Evolutionary conservation across 345 rosid species (phyloP), one percentile per base, ranked within the genome.

Genomic region (Eutrema japonicum): DNA sequence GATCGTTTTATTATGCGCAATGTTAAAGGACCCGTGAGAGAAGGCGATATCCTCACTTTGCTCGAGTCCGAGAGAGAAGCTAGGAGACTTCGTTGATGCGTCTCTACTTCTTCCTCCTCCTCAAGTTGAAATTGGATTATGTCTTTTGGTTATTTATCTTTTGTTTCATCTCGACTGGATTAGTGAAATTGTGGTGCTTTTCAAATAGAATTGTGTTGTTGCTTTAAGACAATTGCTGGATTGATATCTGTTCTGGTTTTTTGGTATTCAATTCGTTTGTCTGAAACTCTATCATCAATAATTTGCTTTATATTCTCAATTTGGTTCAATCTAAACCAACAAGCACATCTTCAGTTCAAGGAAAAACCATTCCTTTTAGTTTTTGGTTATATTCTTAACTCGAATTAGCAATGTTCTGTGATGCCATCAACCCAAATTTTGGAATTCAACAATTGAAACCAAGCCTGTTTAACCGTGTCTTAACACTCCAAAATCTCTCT

Each of bases 1-100:
- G 77, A 77, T 35, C 80, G 73, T 55, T 66, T 14, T 51, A 77
- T 68, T 2, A 72, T 71, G 77, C 37, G 69, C 7, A 72, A 64
- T n/a, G 72, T 64, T 16, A 40, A 78, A 22, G 82, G 82, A 56
- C 82, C 82, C 0, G 82, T 78, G 36, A 69, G 82, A 16, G 82
- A 74, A 27, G 82, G 82, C 0, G 82, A 79, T 46, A 65, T 79
- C 14, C 79, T 79, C 8, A 79, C 82, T 22, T 53, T 79, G 65
- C 82, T 79, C 27, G 79, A 79, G 70, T 79, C 82, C 9, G 82
- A 79, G 76, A 75, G 82, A 64, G 82, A 79, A 65, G 82, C 82
- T 4, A 75, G 79, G 26, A 75, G 82, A 64, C 77, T 76, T 4
- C 79, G 80, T 60, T 79, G 70, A 75, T 55, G 10, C 16, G 5